Conservation (phyloP, 345 rosid genomes). For the Brassica incana region DNA sequence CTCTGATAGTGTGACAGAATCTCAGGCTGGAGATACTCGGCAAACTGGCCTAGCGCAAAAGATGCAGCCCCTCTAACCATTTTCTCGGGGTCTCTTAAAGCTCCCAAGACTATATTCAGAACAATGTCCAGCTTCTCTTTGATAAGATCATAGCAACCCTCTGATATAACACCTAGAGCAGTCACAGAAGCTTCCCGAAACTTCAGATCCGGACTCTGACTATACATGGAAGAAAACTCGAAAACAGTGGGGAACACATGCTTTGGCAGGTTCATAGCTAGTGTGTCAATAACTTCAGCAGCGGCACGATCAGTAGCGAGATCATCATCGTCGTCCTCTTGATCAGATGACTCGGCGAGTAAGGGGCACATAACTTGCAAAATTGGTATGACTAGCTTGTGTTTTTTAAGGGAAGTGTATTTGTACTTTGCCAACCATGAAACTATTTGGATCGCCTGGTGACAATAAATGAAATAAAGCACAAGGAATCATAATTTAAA, state of each 20-base stretch:
- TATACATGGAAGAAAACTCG: conserved; percentile 82
- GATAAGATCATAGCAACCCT: conserved; percentile 86
- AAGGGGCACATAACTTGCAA: conserved; percentile 97
- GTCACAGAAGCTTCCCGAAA: conserved; percentile 95
- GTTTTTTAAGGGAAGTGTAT: conserved; percentile 78
- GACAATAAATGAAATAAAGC: conserved; percentile 14
- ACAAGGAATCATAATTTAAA: neutral
- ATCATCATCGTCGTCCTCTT: conserved; percentile 92
- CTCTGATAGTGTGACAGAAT: conserved; percentile 73
- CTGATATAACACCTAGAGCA: conserved; percentile 91
- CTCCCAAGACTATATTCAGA: conserved; percentile 77
- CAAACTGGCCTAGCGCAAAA: conserved; percentile 95
- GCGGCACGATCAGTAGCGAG: conserved; percentile 99
- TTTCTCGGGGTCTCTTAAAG: conserved; percentile 91
- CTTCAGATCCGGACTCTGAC: conserved; percentile 73
- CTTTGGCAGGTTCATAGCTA: conserved; percentile 89
- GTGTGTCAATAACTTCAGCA: conserved; percentile 99
- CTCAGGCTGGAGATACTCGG: conserved; percentile 99
- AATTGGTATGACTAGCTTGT: conserved; percentile 76
- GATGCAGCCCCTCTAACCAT: conserved; percentile 99
- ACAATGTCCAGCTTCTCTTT: conserved; percentile 79
- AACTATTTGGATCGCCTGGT: conserved; percentile 96
- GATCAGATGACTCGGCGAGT: conserved; percentile 79
- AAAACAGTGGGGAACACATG: conserved; percentile 74
- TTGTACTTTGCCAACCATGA: conserved; percentile 99